phyloP scores from a whole-genome alignment of 495 filamentous ascomycete species.

The Parachaetomium inaequale region DNA sequence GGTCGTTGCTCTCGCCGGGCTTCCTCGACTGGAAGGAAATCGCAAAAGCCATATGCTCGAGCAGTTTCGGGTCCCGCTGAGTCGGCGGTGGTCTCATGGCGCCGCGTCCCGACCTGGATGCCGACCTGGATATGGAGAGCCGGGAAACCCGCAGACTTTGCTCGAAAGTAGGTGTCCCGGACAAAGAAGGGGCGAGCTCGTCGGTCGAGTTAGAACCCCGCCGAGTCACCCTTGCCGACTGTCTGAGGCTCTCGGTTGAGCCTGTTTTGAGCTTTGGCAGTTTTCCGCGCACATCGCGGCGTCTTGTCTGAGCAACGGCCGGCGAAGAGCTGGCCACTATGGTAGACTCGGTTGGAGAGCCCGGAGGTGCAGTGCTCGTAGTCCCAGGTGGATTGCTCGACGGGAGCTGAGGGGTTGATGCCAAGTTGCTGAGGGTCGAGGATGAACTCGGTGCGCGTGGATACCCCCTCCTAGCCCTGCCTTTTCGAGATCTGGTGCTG shows the following conservation, averaged over 20 bases:
- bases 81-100: slow-evolving; percentile 3
- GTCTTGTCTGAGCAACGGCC: slow-evolving; percentile 25
- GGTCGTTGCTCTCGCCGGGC: slow-evolving; percentile 51
- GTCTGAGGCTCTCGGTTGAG: slow-evolving; percentile 26
- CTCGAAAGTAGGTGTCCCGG: slow-evolving; percentile 30
- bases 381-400: slow-evolving; percentile 30
- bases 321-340: slow-evolving; percentile 32
- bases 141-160: slow-evolving; percentile 30
- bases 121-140: slow-evolving; percentile 10
- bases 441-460: slow-evolving; percentile 18
- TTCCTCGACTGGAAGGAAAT: slow-evolving; percentile 59
- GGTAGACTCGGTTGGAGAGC: slow-evolving; percentile 5
- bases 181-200: slow-evolving; percentile 36
- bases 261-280: slow-evolving; percentile 25
- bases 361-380: slow-evolving; percentile 15
- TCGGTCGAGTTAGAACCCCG: slow-evolving; percentile 38
- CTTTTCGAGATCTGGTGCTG: slow-evolving; percentile 24
- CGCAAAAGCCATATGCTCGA: slow-evolving; percentile 76
- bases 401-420: slow-evolving; percentile 35
- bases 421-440: slow-evolving; percentile 36
- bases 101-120: slow-evolving; percentile 13
- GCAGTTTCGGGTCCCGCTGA: slow-evolving; percentile 42
- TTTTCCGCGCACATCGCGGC: slow-evolving; percentile 24
- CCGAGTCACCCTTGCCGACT: slow-evolving; percentile 24
- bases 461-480: slow-evolving; percentile 10